Evolutionary conservation across 192 early-diverging fungal species (phyloP).

Genomic region (Podila epigama): DNA sequence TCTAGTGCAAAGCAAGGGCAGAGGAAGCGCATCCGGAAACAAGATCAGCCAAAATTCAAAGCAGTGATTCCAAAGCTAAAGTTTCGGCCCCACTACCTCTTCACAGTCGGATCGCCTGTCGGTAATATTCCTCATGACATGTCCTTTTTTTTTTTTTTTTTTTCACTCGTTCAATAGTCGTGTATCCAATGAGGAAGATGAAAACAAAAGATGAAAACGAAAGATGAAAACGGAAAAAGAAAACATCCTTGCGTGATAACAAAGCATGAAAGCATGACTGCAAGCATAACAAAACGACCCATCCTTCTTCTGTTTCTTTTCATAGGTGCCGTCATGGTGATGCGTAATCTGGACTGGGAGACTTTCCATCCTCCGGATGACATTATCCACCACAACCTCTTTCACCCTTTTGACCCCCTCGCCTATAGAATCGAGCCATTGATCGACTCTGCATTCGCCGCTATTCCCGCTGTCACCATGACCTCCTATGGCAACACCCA

Average conservation of each 20-base stretch:
- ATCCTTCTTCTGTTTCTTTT: neutral
- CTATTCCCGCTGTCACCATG: conserved; percentile 57
- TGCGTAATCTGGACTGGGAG: conserved; percentile 62
- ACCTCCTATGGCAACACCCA: conserved; percentile 19
- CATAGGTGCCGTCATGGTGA: conserved; percentile 67
- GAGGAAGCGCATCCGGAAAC: conserved; percentile 25
- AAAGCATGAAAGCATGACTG: conserved; percentile 40
- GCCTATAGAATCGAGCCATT: conserved; percentile 78
- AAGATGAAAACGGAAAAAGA: too few relatives aligned
- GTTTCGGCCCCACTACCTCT: conserved; percentile 59
- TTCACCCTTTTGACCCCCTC: conserved; percentile 79
- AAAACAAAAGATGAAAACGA: too few relatives aligned
- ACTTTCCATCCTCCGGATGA: conserved; percentile 60
- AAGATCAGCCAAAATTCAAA: conserved; percentile 33
- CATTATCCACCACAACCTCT: conserved; percentile 73
- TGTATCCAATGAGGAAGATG: neutral
- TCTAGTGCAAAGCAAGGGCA: neutral
- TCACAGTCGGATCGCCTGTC: conserved; percentile 58
- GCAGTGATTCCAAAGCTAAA: conserved; percentile 37
- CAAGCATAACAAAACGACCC: neutral
- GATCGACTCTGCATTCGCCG: conserved; percentile 56
- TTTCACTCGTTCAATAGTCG: too few relatives aligned
- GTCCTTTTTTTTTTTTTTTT: too few relatives aligned
- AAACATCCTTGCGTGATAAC: conserved; percentile 27
- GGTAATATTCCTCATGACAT: conserved; percentile 44